phyloP scores from a whole-genome alignment of 139 green algal species.

The Diplosphaera chodatii region DNA sequence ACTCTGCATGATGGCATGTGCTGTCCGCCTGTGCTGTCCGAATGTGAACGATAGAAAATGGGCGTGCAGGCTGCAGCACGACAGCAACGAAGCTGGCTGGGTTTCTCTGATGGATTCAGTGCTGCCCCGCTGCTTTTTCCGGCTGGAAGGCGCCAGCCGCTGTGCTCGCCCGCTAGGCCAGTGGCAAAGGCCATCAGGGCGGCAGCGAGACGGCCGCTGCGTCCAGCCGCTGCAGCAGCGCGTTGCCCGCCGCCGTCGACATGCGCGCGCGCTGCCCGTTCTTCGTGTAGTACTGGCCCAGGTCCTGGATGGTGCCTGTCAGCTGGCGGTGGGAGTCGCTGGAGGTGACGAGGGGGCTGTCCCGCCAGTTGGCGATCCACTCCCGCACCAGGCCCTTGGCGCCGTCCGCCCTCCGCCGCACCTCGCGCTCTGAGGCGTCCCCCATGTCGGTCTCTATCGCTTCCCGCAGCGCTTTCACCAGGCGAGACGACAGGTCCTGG shows the following conservation, averaged over 20 bases:
- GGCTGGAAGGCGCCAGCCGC: too few species aligned
- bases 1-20: too few species aligned
- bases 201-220: neutral
- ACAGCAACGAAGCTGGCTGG: too few species aligned
- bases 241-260: neutral
- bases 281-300: neutral
- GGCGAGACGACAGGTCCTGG: too few species aligned
- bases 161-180: too few species aligned
- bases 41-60: too few species aligned
- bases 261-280: neutral
- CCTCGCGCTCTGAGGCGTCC: constrained; percentile 17
- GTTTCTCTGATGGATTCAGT: too few species aligned
- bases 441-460: constrained; percentile 32
- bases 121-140: too few species aligned
- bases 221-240: neutral
- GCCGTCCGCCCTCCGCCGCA: constrained; percentile 41
- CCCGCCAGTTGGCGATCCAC: constrained; percentile 41
- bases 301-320: constrained; percentile 1
- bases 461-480: constrained; percentile 23
- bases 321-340: constrained; percentile 33
- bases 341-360: constrained; percentile 19
- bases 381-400: constrained; percentile 42
- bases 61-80: too few species aligned
- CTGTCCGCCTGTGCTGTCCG: too few species aligned
- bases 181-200: too few species aligned